A percentile compares a stretch with the other conserved stretches of the same genome.
phyloP scores from a whole-genome alignment of 257 asterid species.

The Verbascum thapsus region DNA sequence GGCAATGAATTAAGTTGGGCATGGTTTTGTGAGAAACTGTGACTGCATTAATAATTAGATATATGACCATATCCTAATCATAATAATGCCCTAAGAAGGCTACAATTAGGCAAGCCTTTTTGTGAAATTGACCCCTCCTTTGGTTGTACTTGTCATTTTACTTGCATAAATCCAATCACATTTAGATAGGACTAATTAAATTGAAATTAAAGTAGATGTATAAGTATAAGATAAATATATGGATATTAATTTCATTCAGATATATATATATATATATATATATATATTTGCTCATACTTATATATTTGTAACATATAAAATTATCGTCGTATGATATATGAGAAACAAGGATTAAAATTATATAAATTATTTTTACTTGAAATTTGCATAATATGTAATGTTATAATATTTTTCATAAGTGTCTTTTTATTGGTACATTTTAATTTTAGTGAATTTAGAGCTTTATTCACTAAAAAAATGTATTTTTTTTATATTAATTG shows the following conservation, averaged over 20 bases:
- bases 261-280: not conserved
- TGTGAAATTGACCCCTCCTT: slow-evolving; percentile 26
- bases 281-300: not conserved
- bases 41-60: slow-evolving; percentile 16
- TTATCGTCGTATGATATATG: too few species aligned
- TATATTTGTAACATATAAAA: too few species aligned
- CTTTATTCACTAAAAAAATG: not conserved
- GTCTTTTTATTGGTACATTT: not conserved
- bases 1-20: slow-evolving; percentile 9
- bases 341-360: too few species aligned
- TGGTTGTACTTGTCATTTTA: not conserved
- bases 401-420: not conserved
- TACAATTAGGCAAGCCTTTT: slow-evolving; percentile 29
- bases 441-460: not conserved
- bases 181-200: slow-evolving; percentile 8
- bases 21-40: slow-evolving; percentile 9
- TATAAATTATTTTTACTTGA: too few species aligned
- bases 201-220: slow-evolving; percentile 1
- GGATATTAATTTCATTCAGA: not conserved
- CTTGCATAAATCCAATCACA: slow-evolving; percentile 11
- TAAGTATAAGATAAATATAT: not conserved
- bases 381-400: too few species aligned
- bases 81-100: slow-evolving; percentile 25
- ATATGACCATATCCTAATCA: slow-evolving; percentile 24
- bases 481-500: not conserved